Percentiles rank a stretch among this genome's conserved stretches.
phyloP scores from a whole-genome alignment of 495 filamentous ascomycete genomes.

The Xylaria acuta region DNA sequence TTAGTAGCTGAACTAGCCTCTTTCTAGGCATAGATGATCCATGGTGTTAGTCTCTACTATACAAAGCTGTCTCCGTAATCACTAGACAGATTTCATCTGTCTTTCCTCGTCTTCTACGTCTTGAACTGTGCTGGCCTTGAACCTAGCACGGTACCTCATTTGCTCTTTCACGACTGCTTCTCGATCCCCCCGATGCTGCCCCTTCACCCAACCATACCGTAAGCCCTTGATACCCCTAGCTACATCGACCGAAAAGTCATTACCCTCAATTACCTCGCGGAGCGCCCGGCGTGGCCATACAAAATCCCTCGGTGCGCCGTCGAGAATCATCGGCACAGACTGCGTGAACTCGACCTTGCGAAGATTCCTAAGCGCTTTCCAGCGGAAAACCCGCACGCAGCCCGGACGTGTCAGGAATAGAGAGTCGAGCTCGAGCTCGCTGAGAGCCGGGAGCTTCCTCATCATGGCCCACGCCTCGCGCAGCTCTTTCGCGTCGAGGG shows the following conservation, averaged over 20 bases:
- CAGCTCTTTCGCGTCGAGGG: neutral
- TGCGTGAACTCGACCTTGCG: slow-evolving; percentile 14
- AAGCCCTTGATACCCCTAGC: slow-evolving; percentile 14
- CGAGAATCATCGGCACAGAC: neutral
- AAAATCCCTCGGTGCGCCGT: neutral
- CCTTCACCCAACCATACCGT: slow-evolving; percentile 8
- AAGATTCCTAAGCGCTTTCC: slow-evolving; percentile 4
- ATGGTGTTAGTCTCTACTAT: neutral
- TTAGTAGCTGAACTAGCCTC: neutral
- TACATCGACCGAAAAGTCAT: neutral
- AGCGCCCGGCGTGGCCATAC: slow-evolving; percentile 18
- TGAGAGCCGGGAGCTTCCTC: slow-evolving; percentile 12
- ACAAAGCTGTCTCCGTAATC: neutral
- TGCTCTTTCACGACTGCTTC: neutral
- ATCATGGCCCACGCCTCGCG: neutral
- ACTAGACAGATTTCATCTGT: neutral
- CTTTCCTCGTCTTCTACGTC: neutral
- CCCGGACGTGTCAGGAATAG: neutral
- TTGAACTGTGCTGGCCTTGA: neutral
- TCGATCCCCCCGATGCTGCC: neutral
- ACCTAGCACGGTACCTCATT: neutral
- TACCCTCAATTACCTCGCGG: slow-evolving; percentile 3
- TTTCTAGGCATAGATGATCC: neutral
- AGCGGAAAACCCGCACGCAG: slow-evolving; percentile 8
- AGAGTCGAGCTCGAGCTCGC: slow-evolving; percentile 18